These are phyloP conservation scores for Osmanthus fragrans DNA, from an alignment of 257 asterid genomes.

Conservation along the genomic window DNA sequence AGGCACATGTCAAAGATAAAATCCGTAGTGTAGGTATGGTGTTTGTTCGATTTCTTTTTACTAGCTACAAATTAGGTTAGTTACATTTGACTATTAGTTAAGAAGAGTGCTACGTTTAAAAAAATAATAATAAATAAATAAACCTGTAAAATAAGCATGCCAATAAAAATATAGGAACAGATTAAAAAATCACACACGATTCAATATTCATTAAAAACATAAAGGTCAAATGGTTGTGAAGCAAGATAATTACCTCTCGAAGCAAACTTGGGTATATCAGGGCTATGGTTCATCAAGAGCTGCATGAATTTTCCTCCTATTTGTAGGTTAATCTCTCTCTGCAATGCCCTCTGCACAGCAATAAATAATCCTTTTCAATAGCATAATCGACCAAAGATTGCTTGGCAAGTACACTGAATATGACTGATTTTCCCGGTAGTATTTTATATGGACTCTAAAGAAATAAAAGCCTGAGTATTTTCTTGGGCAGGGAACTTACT, in stretches of 20 bases:
- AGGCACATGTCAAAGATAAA: too few relatives aligned
- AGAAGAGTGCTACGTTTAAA: not conserved
- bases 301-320: constrained; percentile 79
- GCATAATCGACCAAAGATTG: constrained; percentile 9
- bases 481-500: constrained; percentile 46
- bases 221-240: constrained; percentile 9
- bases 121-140: too few relatives aligned
- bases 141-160: not conserved
- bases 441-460: not conserved
- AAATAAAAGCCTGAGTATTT: constrained; percentile 12
- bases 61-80: not conserved
- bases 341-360: constrained; percentile 61
- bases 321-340: constrained; percentile 67
- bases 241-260: constrained; percentile 61
- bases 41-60: not conserved
- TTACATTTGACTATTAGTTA: not conserved
- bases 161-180: constrained; percentile 13
- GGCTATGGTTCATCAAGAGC: constrained; percentile 63
- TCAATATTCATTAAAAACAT: not conserved
- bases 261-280: constrained; percentile 73
- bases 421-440: not conserved
- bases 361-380: not conserved
- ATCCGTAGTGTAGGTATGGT: not conserved
- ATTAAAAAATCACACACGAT: constrained; percentile 18
- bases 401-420: not conserved